Base-by-base conservation (phyloP, 306 rosid genomes). In the Ceratonia siliqua region DNA sequence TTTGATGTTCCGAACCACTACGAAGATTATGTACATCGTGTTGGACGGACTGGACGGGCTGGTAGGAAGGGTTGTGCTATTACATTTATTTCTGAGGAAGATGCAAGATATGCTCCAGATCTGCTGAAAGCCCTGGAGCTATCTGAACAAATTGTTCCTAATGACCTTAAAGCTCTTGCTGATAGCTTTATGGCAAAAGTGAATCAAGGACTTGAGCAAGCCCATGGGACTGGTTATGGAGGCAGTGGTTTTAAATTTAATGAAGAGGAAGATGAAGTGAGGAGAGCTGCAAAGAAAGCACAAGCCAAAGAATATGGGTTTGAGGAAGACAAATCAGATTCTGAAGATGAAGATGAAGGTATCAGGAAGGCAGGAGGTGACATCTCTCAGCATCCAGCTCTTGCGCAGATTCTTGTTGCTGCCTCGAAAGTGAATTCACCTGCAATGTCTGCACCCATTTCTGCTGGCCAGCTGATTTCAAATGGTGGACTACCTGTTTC, bases 241-340 rank as follows among this genome's bases (percentile, higher is more conserved):
- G 98, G 98, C 79, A 93, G 97, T 78, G 98, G 97, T 52, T 93
- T 91, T 64, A 93, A 93, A 82, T 93, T 93, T 81, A 91, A 90
- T 72, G 98, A 89, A 73, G 98, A 93, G 76, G 98, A 93, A 86
- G 98, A 93, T 72, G 98, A 93, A 84, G 94, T 87, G 64, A 85
- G 98, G 85, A 91, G 70, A 81, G 98, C 98, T 46, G 98, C 97
- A 13, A 93, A 93, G 94, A 93, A 93, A 82, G 98, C 98, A 3
- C 98, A 93, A 66, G 98, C 98, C 59, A 93, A 82, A 75, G 97
- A 91, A 78, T 93, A 93, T 82, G 98, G 97, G 68, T 93, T 91
- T 81, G 98, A 89, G 87, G 98, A 91, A 61, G 98, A 93, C 78
- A 91, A 91, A 72, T 90, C 98, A 21, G 98, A 93, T 89, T 89